Base-by-base conservation (phyloP, 805 yeast species). In the Saccharomycopsis sp. region DNA sequence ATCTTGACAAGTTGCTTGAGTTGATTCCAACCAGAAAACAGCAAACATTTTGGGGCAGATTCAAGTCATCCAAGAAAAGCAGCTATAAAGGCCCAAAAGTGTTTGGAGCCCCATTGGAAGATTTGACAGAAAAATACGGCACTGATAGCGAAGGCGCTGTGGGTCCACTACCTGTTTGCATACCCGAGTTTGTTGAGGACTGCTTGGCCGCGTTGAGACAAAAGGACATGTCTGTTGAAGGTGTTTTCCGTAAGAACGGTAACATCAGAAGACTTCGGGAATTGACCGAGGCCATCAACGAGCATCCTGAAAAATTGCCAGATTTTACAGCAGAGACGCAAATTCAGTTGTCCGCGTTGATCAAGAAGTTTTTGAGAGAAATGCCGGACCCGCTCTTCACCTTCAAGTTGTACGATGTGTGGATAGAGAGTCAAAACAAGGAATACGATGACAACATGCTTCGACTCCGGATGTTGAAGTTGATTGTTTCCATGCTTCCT, bases 181-280 rank as follows among this genome's bases (percentile, higher is more conserved):
- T 92, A 31, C 99, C 99, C 1, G 69, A 84, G 36, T 65, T 92
- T 29, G 69, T 92, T 32, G 97, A 89, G 53, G 97, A 92, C 53
- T 64, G 88, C 13, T 75, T 92, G 26, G 72, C 75, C 22, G 83
- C 94, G 0, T 72, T 92, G 65, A 73, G 84, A 39, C 89, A 81
- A 45, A 86, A 84, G 68, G 97, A 92, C 60, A 75, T 89, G 80
- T 84, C 96, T 2, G 87, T 79, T 22, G 98, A 92, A 60, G 98
- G 98, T 45, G 80, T 92, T 4, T 92, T 92, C 70, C 75, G 99
- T 53, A 81, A 88, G 55, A 92, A 92, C 56, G 99, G 99, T 54
- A 92, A 92, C 56, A 88, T 92, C 54, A 77, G 87, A 52, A 71
- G 83, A 34, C 65, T 89, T 38, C 75, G 80, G 51, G 83, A 79